Conservation (phyloP, 2,329 filamentous ascomycete genomes). For the Colletotrichum filicis region DNA sequence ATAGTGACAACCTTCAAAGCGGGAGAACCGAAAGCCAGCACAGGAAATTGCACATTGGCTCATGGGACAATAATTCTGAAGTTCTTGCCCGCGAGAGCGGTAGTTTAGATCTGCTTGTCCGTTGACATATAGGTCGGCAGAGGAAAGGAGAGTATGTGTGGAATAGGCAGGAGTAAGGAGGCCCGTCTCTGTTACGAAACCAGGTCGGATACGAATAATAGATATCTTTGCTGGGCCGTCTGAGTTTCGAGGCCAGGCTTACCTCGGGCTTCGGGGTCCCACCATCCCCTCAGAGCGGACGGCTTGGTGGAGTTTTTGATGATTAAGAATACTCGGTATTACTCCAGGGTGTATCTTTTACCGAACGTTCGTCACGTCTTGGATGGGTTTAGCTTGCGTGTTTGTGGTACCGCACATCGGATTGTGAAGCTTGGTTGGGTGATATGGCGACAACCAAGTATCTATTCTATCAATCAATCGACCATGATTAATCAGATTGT, state of each 20-base stretch:
- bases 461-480: background rate
- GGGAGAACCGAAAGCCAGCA: background rate
- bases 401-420: background rate
- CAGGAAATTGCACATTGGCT: background rate
- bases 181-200: constrained; percentile 5
- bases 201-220: background rate
- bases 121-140: background rate
- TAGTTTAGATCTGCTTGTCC: constrained; percentile 1
- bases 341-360: background rate
- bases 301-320: background rate
- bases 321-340: background rate
- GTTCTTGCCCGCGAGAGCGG: background rate
- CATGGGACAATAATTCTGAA: no score
- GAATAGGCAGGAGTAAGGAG: background rate
- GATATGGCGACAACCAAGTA: background rate
- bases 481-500: background rate
- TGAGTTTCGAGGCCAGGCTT: constrained; percentile 5
- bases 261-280: background rate
- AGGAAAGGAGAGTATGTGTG: background rate
- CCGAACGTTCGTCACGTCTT: background rate
- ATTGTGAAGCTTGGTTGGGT: background rate
- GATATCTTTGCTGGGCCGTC: background rate
- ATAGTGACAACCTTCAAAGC: background rate
- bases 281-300: background rate
- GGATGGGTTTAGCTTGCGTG: background rate